Evolutionary conservation across 305 asterid species (phyloP), one percentile per base, ranked within the genome.

Genomic region (Coffea humblotiana): DNA sequence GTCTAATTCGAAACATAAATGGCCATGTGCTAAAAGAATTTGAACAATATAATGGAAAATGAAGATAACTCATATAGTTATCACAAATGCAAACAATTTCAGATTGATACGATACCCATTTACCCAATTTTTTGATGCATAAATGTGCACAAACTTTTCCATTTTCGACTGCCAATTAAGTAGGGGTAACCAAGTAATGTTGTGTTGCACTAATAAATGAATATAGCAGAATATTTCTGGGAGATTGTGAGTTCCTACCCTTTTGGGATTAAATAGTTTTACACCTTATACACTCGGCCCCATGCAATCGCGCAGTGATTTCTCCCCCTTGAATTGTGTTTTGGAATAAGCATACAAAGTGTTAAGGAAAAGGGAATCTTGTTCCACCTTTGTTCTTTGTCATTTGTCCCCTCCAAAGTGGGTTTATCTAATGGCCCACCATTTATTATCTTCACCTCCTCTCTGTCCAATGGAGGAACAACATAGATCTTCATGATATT

Each of bases 241-340:
- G 19, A 19, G 65, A 60, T 23, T 1, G 27, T 21, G 65, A 60
- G 27, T 60, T 60, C 65, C 65, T 2, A 21, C 18, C 61, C 65
- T 21, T 60, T 60, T 60, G 25, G 65, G 25, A 19, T 19, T 60
- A 4, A 60, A 60, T 2, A 54, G 4, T 19, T 0, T 5, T 58
- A 16, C 7, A 23, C 18, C 18, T 58, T 58, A 18, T 1, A 25
- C 6, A 23, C 37, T 27, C 43, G 43, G 4, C 70, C 35, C 70
- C 70, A 29, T 27, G 70, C 70, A 65, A 65, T 65, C 70, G 7
- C 70, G 70, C 70, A 65, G 35, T 65, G 70, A 65, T 65, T 65
- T n/a, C 32, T 32, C 19, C 70, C 70, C 70, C 2, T 8, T 0
- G 43, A 65, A 29, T 10, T 25, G 9, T 61, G 70, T 65, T 27